Base-by-base conservation (phyloP, 2,329 filamentous ascomycete species). In the Lasiodiplodia sp. region DNA sequence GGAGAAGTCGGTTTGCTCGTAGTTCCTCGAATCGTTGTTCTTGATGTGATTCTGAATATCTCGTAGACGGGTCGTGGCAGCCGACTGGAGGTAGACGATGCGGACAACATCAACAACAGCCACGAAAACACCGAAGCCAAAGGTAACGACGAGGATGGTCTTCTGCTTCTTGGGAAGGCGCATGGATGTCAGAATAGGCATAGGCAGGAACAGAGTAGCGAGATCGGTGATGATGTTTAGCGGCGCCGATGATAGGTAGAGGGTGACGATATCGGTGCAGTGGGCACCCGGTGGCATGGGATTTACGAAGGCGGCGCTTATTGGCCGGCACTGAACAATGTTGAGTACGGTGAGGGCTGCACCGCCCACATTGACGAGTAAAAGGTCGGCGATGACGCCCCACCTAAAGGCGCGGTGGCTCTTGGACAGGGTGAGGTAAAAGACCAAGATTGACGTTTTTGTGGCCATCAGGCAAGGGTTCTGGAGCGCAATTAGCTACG, bases 141-240 rank as follows among this genome's bases (percentile, higher is more conserved):
- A 98, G 0, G 94, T 96, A 40, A 96, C 82, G 65, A 97, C 87
- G 8, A 98, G 82, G 56, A 97, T 96, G 2, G 91, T 89, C 81
- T 97, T 97, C 76, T 97, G 94, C 70, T 93, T 92, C 69, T 84
- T 87, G 0, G 94, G 95, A 11, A 98, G 81, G 58, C 90, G 90
- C 91, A 97, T 96, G 66, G 90, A 87, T 0, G 94, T 96, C 23
- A 97, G 83, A 11, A 97, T 92, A 1, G 94, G 94, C 74, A 97
- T 92, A 0, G 95, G 94, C 12, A 97, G 83, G 53, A 96, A 91
- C 37, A 98, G 84, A 63, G 97, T 93, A 53, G 92, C 92, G 67
- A 97, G 84, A 75, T 97, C 94, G 23, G 94, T 97, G 70, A 96
- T 90, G 73, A 97, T 92, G 80, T 97, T 97, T 76, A 97, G 88